A percentile compares a stretch with the other conserved stretches of the same genome.
These are phyloP conservation scores for Gardenia jasminoides DNA, from an alignment of 257 asterid species.

Conservation along the genomic window DNA sequence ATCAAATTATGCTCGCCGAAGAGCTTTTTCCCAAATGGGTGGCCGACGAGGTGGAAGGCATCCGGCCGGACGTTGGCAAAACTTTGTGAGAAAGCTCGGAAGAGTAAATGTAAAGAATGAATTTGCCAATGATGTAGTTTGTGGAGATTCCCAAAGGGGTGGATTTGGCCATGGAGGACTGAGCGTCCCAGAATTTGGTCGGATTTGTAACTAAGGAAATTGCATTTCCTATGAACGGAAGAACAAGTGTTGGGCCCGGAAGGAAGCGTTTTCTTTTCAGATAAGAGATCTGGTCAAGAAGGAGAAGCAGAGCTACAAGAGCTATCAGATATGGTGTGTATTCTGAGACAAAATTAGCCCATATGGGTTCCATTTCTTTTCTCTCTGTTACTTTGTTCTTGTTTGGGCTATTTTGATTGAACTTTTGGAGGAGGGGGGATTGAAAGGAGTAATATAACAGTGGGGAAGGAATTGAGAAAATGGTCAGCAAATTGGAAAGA, in stretches of 20 bases:
- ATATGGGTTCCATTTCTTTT: constrained; percentile 27
- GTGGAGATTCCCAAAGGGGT: constrained; percentile 56
- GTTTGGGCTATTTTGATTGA: no score
- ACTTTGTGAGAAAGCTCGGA: constrained; percentile 64
- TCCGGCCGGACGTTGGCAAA: constrained; percentile 76
- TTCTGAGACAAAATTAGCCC: constrained; percentile 30
- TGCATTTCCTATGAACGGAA: constrained; percentile 73
- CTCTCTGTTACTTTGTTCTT: neutral
- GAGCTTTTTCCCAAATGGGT: constrained; percentile 78
- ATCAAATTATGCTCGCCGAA: constrained; percentile 75
- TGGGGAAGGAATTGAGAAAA: constrained; percentile 6
- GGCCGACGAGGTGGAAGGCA: constrained; percentile 81
- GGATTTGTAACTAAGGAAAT: constrained; percentile 51
- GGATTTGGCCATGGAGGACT: constrained; percentile 58
- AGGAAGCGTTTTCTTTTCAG: constrained; percentile 59
- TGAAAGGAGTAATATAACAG: neutral
- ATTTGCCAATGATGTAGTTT: constrained; percentile 68
- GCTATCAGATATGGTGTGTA: constrained; percentile 48
- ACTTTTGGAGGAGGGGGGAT: neutral
- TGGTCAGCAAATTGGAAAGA: constrained; percentile 5
- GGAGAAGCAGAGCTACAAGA: constrained; percentile 38
- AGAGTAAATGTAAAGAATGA: constrained; percentile 66
- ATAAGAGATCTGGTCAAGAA: constrained; percentile 62
- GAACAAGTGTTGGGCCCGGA: constrained; percentile 67
- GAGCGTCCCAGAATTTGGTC: constrained; percentile 59